Percentiles rank a stretch among this genome's conserved stretches.
phyloP scores from a whole-genome alignment of 192 early-diverging fungal genomes.

The Coemansia sp. region DNA sequence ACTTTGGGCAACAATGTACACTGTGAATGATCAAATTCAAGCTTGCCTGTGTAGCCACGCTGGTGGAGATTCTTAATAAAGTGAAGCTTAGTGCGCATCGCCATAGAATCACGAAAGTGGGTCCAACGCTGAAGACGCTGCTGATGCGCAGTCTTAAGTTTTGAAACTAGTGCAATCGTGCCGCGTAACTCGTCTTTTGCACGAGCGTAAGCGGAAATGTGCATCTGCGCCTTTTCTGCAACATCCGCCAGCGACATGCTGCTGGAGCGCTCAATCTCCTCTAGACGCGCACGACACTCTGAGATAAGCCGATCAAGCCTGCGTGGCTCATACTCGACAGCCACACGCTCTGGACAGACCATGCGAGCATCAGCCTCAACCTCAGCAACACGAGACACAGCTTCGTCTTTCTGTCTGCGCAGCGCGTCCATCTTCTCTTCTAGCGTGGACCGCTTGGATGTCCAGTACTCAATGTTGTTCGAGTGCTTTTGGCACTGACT shows the following conservation, averaged over 20 bases:
- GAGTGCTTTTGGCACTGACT: constrained; percentile 29
- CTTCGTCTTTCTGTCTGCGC: constrained; percentile 25
- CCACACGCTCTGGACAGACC: constrained; percentile 65
- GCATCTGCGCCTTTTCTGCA: constrained; percentile 54
- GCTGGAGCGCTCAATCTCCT: constrained; percentile 61
- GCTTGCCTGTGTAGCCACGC: constrained; percentile 79
- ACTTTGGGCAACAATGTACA: constrained; percentile 66
- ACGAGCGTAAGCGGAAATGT: constrained; percentile 56
- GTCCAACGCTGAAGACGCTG: constrained; percentile 64
- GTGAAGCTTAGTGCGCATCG: constrained; percentile 66
- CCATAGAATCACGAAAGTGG: constrained; percentile 71
- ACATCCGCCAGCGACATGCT: constrained; percentile 64
- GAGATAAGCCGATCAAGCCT: constrained; percentile 66
- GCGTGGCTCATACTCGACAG: constrained; percentile 38
- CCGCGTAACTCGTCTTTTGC: constrained; percentile 58
- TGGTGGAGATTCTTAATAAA: constrained; percentile 73
- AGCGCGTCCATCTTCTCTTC: constrained; percentile 21
- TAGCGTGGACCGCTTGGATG: constrained; percentile 48
- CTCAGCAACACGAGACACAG: constrained; percentile 40
- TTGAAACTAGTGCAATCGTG: constrained; percentile 53
- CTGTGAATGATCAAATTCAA: constrained; percentile 72
- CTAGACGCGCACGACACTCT: constrained; percentile 51
- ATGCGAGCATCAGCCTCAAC: constrained; percentile 56
- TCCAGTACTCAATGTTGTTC: constrained; percentile 60
- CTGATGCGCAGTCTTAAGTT: constrained; percentile 59